phyloP scores from a whole-genome alignment of 2,329 filamentous ascomycete genomes.

The Fusarium torulosum region DNA sequence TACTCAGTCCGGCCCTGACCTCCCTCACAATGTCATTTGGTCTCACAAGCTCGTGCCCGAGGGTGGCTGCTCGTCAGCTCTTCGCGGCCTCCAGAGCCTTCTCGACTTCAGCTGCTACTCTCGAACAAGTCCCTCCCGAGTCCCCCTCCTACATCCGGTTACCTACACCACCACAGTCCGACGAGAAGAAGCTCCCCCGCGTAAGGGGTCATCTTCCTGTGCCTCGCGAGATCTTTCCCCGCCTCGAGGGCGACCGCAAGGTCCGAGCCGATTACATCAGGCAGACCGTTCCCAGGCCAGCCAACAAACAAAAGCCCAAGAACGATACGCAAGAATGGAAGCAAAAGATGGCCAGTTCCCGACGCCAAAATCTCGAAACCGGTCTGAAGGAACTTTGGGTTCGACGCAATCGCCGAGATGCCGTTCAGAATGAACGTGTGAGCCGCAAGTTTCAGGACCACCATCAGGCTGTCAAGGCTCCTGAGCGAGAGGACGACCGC shows the following conservation, averaged over 20 bases:
- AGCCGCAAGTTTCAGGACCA: conserved; percentile 62
- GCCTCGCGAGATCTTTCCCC: conserved; percentile 82
- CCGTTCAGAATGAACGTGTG: conserved; percentile 55
- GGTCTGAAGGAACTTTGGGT: conserved; percentile 77
- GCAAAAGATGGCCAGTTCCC: conserved; percentile 75
- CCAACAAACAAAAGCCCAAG: conserved; percentile 54
- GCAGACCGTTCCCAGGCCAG: conserved; percentile 68
- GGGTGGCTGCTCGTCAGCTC: conserved; percentile 47
- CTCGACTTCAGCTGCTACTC: conserved; percentile 53
- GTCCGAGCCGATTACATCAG: conserved; percentile 70
- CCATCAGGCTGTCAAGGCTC: conserved; percentile 66
- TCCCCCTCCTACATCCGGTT: conserved; percentile 90
- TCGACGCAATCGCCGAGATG: conserved; percentile 67
- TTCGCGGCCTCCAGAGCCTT: conserved; percentile 49
- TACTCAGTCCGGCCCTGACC: conserved; percentile 22
- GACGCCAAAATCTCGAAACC: conserved; percentile 78
- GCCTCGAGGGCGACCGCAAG: conserved; percentile 69
- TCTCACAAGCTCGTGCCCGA: conserved; percentile 43
- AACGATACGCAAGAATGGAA: conserved; percentile 71
- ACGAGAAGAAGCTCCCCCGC: conserved; percentile 59
- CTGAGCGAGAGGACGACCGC: conserved; percentile 80
- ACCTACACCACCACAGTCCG: conserved; percentile 80
- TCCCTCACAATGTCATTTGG: conserved; percentile 49
- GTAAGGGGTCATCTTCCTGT: conserved; percentile 86
- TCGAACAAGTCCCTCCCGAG: conserved; percentile 79